phyloP scores from a whole-genome alignment of 257 asterid species.

The Solanum chmielewskii region DNA sequence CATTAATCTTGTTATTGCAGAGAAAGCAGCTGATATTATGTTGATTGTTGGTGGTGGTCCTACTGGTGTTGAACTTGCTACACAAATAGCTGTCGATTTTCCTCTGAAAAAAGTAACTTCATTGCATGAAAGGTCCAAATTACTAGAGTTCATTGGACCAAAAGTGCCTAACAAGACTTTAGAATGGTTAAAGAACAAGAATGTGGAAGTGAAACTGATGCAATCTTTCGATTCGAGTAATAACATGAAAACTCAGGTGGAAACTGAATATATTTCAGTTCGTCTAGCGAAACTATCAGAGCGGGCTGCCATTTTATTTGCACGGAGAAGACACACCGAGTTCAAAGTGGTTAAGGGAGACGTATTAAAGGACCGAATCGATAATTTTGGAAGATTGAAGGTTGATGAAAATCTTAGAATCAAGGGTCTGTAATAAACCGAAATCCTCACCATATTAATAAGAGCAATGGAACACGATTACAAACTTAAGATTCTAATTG shows the following conservation, averaged over 20 bases:
- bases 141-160: slow-evolving; percentile 5
- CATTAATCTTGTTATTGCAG: slow-evolving; percentile 17
- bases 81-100: slow-evolving; percentile 59
- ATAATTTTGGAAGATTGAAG: too few species aligned
- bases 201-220: slow-evolving; percentile 37
- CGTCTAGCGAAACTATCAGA: too few species aligned
- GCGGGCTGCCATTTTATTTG: too few species aligned
- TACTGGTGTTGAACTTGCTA: slow-evolving; percentile 81
- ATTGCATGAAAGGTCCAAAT: slow-evolving; percentile 43
- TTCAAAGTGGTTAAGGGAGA: too few species aligned
- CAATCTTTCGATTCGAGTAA: slow-evolving; percentile 33
- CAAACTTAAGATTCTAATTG: too few species aligned
- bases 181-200: slow-evolving; percentile 38
- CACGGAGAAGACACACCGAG: too few species aligned
- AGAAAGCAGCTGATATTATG: slow-evolving; percentile 35
- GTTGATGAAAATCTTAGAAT: too few species aligned
- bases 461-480: too few species aligned
- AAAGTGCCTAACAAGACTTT: slow-evolving; percentile 1
- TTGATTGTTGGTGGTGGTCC: slow-evolving; percentile 81
- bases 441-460: too few species aligned
- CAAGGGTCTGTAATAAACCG: too few species aligned
- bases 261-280: too few species aligned
- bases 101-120: slow-evolving; percentile 41
- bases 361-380: too few species aligned
- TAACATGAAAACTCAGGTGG: slow-evolving; percentile 18